Percentiles rank a stretch among this genome's conserved stretches.
Evolutionary conservation across 1,284 basidiomycete genomes (phyloP).

Genomic region (Phlebopus sp.): DNA sequence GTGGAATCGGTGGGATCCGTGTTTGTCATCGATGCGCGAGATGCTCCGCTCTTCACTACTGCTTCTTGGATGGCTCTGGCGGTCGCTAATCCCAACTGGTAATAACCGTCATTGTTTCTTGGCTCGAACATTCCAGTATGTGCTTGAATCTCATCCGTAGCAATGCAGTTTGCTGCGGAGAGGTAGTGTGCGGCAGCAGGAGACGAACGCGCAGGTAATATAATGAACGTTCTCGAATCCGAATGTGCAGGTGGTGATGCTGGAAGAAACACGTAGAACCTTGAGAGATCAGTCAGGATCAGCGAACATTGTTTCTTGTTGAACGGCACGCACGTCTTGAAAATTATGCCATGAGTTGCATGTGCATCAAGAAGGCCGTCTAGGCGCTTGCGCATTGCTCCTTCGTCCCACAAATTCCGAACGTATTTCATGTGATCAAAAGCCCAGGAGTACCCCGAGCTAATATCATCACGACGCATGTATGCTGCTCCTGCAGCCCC

Average conservation of each 20-base stretch:
- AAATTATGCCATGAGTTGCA: constrained; percentile 60
- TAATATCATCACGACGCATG: constrained; percentile 71
- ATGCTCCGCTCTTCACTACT: constrained; percentile 27
- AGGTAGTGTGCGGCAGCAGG: constrained; percentile 55
- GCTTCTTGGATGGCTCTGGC: constrained; percentile 60
- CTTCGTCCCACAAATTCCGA: constrained; percentile 82
- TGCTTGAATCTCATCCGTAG: constrained; percentile 79
- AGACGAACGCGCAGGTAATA: constrained; percentile 61
- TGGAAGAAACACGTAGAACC: constrained; percentile 77
- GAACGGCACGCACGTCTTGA: constrained; percentile 62
- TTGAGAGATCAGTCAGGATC: constrained; percentile 30
- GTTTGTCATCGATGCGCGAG: not conserved
- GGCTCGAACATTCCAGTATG: constrained; percentile 89
- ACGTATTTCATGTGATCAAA: constrained; percentile 92
- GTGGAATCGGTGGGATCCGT: not conserved
- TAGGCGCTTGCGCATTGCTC: constrained; percentile 60
- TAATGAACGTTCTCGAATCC: constrained; percentile 68
- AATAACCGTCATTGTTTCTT: constrained; percentile 86
- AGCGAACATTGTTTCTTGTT: constrained; percentile 1
- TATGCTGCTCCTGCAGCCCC: constrained; percentile 85
- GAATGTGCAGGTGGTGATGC: constrained; percentile 53
- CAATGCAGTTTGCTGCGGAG: constrained; percentile 62
- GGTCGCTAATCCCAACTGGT: constrained; percentile 73
- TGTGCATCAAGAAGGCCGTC: constrained; percentile 61
- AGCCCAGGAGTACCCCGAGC: constrained; percentile 72